Percentiles rank a stretch among this genome's conserved stretches.
phyloP scores from a whole-genome alignment of 177 flowering plant species.

The Vitis hybrid region DNA sequence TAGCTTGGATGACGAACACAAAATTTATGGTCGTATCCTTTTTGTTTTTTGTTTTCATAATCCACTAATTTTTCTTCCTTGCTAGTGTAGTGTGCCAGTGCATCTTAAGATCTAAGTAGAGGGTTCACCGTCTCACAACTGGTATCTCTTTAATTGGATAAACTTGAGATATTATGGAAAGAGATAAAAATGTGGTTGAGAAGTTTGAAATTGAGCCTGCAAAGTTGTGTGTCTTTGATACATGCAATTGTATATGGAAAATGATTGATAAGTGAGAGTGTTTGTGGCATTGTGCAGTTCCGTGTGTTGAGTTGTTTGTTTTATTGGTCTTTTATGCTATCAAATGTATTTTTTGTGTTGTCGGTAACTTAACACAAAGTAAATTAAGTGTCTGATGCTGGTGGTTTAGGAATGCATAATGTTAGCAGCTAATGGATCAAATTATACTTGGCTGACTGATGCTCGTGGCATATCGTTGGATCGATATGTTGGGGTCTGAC shows the following conservation, averaged over 20 bases:
- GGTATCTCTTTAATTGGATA: slow-evolving; percentile 23
- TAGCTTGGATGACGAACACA: slow-evolving; percentile 37
- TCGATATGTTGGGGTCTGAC: no score
- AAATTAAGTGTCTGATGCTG: no score
- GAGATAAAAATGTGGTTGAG: slow-evolving; percentile 47
- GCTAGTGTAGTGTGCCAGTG: neutral
- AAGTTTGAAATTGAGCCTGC: slow-evolving; percentile 55
- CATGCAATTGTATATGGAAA: slow-evolving; percentile 70
- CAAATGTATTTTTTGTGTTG: no score
- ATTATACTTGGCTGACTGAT: no score
- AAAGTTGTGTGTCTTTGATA: slow-evolving; percentile 34
- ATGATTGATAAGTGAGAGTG: slow-evolving; percentile 26
- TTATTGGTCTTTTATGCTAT: no score
- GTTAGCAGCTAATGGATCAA: no score
- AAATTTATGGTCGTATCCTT: slow-evolving; percentile 82
- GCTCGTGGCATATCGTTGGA: no score
- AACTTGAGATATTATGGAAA: slow-evolving; percentile 60
- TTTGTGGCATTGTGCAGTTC: no score
- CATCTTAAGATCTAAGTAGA: neutral
- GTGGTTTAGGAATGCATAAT: no score
- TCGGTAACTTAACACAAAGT: no score
- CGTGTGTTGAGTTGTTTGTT: no score
- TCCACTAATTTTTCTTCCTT: no score
- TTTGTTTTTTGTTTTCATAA: neutral
- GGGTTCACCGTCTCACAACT: neutral